Evolutionary conservation across 176 grass and related monocot species (phyloP).

Genomic region (Tillandsia fasciculata): DNA sequence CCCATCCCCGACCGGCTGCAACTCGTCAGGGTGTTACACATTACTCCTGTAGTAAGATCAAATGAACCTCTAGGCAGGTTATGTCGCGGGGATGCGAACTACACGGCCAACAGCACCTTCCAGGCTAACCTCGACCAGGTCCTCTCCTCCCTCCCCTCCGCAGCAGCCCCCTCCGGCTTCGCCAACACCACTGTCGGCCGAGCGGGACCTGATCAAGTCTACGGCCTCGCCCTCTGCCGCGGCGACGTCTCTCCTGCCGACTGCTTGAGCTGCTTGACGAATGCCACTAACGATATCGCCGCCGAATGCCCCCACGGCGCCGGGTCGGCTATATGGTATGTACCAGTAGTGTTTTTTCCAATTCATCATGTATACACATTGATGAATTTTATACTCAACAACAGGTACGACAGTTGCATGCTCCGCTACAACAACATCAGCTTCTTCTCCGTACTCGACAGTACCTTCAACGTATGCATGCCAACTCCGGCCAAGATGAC

Average conservation of each 20-base stretch:
- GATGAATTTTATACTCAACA: too few species aligned
- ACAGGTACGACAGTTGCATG: conserved; percentile 26
- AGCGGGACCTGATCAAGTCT: conserved; percentile 10
- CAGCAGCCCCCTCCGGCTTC: conserved; percentile 17
- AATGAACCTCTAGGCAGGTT: too few species aligned
- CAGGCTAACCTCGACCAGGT: conserved; percentile 31
- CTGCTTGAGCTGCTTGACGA: conserved; percentile 25
- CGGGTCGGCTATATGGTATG: not conserved
- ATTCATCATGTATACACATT: too few species aligned
- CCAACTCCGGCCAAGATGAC: not conserved
- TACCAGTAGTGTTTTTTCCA: too few species aligned
- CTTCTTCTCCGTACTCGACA: conserved; percentile 25
- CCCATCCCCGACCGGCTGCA: too few species aligned
- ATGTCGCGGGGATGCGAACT: conserved; percentile 30
- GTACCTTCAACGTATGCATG: fast-evolving
- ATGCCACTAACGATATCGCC: not conserved
- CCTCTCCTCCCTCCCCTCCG: conserved; percentile 25
- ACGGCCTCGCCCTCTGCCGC: conserved; percentile 41
- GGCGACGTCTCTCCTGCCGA: not conserved
- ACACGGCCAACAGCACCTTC: conserved; percentile 32
- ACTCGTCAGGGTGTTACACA: too few species aligned
- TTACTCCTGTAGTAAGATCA: not conserved
- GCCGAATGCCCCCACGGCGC: conserved; percentile 3
- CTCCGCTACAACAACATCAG: conserved; percentile 26
- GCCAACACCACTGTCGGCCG: conserved; percentile 15